Conservation (phyloP, 2,329 filamentous ascomycete genomes). For the Echinosphaeria canescens region DNA sequence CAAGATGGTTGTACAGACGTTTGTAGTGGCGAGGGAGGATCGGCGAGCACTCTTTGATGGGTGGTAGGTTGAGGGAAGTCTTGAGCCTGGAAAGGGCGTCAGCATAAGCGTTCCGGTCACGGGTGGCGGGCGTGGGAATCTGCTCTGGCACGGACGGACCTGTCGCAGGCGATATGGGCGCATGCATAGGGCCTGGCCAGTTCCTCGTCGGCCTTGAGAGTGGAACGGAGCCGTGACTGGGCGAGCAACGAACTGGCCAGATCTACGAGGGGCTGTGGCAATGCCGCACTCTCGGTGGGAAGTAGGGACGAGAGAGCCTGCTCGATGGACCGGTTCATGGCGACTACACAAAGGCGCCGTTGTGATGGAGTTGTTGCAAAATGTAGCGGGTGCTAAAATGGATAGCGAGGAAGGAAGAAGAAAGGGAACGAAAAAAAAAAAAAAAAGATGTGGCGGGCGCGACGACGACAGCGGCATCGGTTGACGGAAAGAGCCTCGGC, state of each 20-base stretch:
- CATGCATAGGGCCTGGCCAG: constrained; percentile 70
- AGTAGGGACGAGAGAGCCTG: constrained; percentile 53
- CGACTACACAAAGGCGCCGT: too few species aligned
- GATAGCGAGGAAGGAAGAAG: too few species aligned
- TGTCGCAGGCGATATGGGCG: constrained; percentile 74
- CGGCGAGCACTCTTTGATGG: constrained; percentile 54
- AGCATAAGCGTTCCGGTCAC: constrained; percentile 1
- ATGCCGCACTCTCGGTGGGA: constrained; percentile 44
- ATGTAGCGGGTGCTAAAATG: too few species aligned
- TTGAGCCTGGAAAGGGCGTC: constrained; percentile 34
- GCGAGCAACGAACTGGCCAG: constrained; percentile 54
- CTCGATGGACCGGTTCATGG: constrained; percentile 56
- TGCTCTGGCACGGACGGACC: constrained; percentile 20
- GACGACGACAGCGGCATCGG: too few species aligned
- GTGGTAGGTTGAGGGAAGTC: constrained; percentile 52
- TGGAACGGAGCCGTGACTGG: constrained; percentile 60
- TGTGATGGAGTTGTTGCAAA: too few species aligned
- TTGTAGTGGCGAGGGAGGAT: constrained; percentile 66
- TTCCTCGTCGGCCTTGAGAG: constrained; percentile 69
- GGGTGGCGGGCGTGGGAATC: too few species aligned
- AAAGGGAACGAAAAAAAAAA: too few species aligned
- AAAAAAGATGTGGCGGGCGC: too few species aligned
- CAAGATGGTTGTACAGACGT: constrained; percentile 62
- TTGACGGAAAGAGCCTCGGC: too few species aligned
- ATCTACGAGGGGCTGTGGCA: constrained; percentile 49